phyloP scores from a whole-genome alignment of 805 yeast genomes.

The Sungouiella blattae region DNA sequence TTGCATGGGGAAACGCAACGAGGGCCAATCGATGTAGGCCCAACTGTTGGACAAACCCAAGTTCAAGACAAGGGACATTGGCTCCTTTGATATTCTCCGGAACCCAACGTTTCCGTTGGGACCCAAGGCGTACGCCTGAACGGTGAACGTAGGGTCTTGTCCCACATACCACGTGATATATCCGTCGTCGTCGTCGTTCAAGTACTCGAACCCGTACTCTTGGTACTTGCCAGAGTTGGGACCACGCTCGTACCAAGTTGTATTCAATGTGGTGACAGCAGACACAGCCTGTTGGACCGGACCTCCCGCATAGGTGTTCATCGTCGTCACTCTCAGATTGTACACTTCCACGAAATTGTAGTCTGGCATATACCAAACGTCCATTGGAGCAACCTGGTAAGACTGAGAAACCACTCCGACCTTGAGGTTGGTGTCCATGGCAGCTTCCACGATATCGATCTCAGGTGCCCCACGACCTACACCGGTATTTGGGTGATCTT shows the following conservation, averaged over 20 bases:
- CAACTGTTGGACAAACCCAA: constrained; percentile 40
- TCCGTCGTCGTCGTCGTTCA: constrained; percentile 64
- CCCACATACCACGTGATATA: constrained; percentile 89
- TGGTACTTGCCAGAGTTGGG: constrained; percentile 56
- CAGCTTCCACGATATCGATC: constrained; percentile 87
- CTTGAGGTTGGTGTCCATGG: constrained; percentile 49
- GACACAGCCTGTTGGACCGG: constrained; percentile 93
- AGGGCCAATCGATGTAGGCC: constrained; percentile 36
- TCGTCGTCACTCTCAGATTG: constrained; percentile 64
- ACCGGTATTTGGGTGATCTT: constrained; percentile 86
- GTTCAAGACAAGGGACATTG: constrained; percentile 37
- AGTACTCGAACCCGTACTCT: constrained; percentile 71
- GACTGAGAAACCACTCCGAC: constrained; percentile 86
- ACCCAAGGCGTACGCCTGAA: constrained; percentile 31
- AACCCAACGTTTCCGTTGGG: constrained; percentile 39
- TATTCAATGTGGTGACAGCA: constrained; percentile 72
- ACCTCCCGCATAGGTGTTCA: constrained; percentile 90
- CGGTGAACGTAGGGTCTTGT: constrained; percentile 36
- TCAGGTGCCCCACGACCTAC: constrained; percentile 87
- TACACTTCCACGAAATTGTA: constrained; percentile 73
- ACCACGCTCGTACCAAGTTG: constrained; percentile 77
- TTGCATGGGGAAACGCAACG: constrained; percentile 32
- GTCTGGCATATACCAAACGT: constrained; percentile 92
- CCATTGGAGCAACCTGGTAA: constrained; percentile 87
- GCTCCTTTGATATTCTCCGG: constrained; percentile 34